phyloP scores from a whole-genome alignment of 2,329 filamentous ascomycete species.

The Beauveria australis region DNA sequence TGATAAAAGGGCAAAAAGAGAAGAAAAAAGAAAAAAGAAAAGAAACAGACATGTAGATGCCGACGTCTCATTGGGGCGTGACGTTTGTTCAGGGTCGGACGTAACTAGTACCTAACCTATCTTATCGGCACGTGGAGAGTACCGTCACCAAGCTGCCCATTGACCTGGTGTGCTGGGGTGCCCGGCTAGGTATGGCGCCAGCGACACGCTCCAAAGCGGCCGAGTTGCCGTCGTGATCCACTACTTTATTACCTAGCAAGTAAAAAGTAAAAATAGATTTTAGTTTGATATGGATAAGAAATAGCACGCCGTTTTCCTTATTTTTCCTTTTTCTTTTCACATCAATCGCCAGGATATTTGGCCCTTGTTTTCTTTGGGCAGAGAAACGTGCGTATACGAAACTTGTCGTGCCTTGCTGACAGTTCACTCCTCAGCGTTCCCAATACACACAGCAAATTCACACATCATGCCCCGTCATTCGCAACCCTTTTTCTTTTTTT shows the following conservation, averaged over 20 bases:
- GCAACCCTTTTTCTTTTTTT: background rate
- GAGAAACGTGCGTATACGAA: no score
- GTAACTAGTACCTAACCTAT: no score
- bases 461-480: background rate
- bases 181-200: no score
- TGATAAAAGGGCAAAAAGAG: background rate
- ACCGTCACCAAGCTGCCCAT: no score
- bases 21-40: background rate
- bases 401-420: no score
- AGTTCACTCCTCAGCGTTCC: no score
- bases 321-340: background rate
- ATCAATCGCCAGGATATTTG: no score
- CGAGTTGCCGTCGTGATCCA: background rate
- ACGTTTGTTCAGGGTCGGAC: background rate
- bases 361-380: background rate
- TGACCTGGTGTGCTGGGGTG: no score
- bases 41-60: background rate
- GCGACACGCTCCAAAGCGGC: no score
- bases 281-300: background rate
- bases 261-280: background rate
- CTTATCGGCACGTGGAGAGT: conserved; percentile 9
- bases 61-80: background rate
- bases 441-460: no score
- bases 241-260: background rate
- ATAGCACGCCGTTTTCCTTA: no score